Evolutionary conservation across 225 moss, liverwort and hornwort species (phyloP).

Genomic region (Pseudisothecium myosuroides): DNA sequence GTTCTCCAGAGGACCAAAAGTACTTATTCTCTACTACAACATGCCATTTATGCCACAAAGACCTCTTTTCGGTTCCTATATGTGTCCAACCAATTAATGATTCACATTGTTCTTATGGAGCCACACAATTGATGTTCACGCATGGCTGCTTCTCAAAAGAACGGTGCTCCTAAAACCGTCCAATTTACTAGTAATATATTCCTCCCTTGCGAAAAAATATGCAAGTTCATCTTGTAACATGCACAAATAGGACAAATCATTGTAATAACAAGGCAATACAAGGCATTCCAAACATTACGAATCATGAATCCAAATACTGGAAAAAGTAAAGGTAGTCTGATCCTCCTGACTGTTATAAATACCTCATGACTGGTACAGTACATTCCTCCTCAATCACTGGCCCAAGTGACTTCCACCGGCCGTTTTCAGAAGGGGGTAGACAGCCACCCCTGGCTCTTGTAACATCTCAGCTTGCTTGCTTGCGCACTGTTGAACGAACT

Average conservation of each 20-base stretch:
- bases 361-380: slow-evolving; percentile 23
- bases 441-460: not conserved
- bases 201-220: not conserved
- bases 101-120: not conserved
- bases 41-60: not conserved
- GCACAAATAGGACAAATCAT: not conserved
- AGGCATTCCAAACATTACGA: not conserved
- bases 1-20: not conserved
- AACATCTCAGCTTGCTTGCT: slow-evolving; percentile 20
- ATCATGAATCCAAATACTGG: not conserved
- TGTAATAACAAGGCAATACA: not conserved
- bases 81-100: not conserved
- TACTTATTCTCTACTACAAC: not conserved
- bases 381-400: slow-evolving; percentile 34
- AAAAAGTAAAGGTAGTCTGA: not conserved
- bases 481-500: slow-evolving; percentile 21
- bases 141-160: not conserved
- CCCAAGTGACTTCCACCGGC: slow-evolving; percentile 37
- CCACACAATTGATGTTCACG: not conserved
- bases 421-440: slow-evolving; percentile 9
- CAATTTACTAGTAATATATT: not conserved
- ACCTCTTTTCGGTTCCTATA: not conserved
- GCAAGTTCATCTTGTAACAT: not conserved
- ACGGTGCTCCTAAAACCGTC: not conserved
- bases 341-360: slow-evolving; percentile 2